Percentiles rank a stretch among this genome's conserved stretches.
Evolutionary conservation across 768 basidiomycete genomes (phyloP).

Genomic region (Russula ochroleuca): DNA sequence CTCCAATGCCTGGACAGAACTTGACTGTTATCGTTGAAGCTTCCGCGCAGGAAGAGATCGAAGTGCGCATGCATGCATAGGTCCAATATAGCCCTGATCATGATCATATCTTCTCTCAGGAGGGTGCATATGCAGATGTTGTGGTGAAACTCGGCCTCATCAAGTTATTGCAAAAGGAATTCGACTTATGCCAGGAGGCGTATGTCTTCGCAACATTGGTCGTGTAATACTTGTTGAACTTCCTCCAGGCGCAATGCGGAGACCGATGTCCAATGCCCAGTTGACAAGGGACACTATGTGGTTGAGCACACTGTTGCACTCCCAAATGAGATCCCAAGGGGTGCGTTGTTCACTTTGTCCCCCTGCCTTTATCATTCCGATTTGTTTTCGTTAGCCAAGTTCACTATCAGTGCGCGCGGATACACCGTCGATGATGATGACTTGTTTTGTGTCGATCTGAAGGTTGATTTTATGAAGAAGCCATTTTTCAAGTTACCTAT

Average conservation of each 20-base stretch:
- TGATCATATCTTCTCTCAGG: slow-evolving; percentile 42
- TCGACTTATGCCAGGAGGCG: slow-evolving; percentile 94
- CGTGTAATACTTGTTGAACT: slow-evolving; percentile 2
- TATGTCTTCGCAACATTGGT: slow-evolving; percentile 42
- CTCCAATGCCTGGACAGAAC: slow-evolving; percentile 81
- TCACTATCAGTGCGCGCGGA: slow-evolving; percentile 62
- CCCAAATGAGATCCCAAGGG: slow-evolving; percentile 88
- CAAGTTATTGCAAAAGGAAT: slow-evolving; percentile 76
- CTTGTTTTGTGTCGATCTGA: slow-evolving; percentile 75
- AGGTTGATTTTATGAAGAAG: slow-evolving; percentile 65
- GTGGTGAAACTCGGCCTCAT: slow-evolving; percentile 90
- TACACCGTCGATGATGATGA: slow-evolving; percentile 69
- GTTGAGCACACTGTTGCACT: slow-evolving; percentile 80
- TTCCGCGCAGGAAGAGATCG: slow-evolving; percentile 50
- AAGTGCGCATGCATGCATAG: slow-evolving; percentile 44
- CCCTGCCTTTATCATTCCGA: neutral
- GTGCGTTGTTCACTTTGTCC: slow-evolving; percentile 34
- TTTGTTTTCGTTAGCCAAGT: slow-evolving; percentile 61
- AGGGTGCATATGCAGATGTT: slow-evolving; percentile 89
- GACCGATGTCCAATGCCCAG: slow-evolving; percentile 77
- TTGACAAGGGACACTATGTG: slow-evolving; percentile 62
- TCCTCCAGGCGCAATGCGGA: slow-evolving; percentile 63
- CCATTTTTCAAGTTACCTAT: slow-evolving; percentile 31
- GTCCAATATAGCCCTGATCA: neutral
- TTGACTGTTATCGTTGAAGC: slow-evolving; percentile 82